Percentiles rank a stretch among this genome's conserved stretches.
Conservation (phyloP, 169 alveolate species). For the Cryptosporidium sp. region DNA sequence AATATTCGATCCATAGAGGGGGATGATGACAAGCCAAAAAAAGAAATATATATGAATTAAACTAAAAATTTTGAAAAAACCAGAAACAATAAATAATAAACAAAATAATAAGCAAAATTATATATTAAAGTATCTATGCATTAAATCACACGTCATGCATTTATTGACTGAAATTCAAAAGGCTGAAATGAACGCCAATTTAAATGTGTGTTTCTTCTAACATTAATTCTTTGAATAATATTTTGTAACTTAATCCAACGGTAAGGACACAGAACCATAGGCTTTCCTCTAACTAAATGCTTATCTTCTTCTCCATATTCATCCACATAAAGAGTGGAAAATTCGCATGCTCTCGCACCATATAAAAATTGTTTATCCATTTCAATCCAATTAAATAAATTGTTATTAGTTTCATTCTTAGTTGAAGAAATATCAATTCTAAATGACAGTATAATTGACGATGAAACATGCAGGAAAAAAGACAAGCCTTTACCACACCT, state of each 20-base stretch:
- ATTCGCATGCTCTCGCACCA: slow-evolving; percentile 46
- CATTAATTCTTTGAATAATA: background rate
- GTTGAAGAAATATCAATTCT: slow-evolving; percentile 50
- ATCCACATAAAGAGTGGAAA: slow-evolving; percentile 50
- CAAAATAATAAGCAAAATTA: background rate
- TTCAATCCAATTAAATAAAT: slow-evolving; percentile 37
- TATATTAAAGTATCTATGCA: background rate
- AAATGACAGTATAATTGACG: slow-evolving; percentile 35
- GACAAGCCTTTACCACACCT: slow-evolving; percentile 59
- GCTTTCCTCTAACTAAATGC: slow-evolving; percentile 46
- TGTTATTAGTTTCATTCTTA: background rate
- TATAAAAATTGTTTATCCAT: background rate
- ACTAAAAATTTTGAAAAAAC: too few species aligned
- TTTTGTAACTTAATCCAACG: slow-evolving; percentile 30
- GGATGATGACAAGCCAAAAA: too few species aligned
- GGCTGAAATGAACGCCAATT: slow-evolving; percentile 62
- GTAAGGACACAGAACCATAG: slow-evolving; percentile 21
- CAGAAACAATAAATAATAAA: too few species aligned
- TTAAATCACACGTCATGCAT: background rate
- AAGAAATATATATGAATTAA: too few species aligned
- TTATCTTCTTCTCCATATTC: slow-evolving; percentile 73
- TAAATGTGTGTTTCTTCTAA: slow-evolving; percentile 26
- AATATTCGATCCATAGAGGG: too few species aligned
- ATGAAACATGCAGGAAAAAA: slow-evolving; percentile 50
- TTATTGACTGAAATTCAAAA: slow-evolving; percentile 4